Percentiles rank a stretch among this genome's conserved stretches.
Evolutionary conservation across 352 stramenopile species (phyloP).

Genomic region (Pythium pyrilobum): DNA sequence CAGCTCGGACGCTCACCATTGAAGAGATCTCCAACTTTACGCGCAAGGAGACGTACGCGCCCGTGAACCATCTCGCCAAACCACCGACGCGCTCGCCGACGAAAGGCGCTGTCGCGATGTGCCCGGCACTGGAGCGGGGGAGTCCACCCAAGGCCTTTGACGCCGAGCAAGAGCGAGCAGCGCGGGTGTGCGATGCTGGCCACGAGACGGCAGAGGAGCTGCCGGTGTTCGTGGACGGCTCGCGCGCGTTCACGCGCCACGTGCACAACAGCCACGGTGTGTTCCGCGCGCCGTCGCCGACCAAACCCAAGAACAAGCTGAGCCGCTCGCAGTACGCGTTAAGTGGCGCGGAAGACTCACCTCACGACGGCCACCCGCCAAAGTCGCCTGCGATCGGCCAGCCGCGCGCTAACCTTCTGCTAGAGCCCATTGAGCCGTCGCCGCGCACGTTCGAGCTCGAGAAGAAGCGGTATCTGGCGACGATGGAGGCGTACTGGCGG

Average conservation of each 20-base stretch:
- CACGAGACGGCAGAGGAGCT: too few relatives aligned
- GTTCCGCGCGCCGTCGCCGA: conserved; percentile 49
- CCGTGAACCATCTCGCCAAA: conserved; percentile 30
- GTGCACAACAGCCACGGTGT: conserved; percentile 58
- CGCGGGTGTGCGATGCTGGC: too few relatives aligned
- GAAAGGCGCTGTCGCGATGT: conserved; percentile 35
- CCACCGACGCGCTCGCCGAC: conserved; percentile 29
- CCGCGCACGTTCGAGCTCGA: conserved; percentile 74
- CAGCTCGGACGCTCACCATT: conserved; percentile 54
- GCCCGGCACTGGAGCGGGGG: conserved; percentile 40
- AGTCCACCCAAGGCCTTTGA: conserved; percentile 1
- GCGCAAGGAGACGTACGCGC: conserved; percentile 37
- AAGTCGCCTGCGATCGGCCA: conserved; percentile 8
- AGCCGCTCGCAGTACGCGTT: conserved; percentile 32
- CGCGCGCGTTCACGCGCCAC: conserved; percentile 52
- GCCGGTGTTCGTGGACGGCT: conserved; percentile 49
- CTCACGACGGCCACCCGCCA: neutral
- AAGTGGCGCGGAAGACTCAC: conserved; percentile 23
- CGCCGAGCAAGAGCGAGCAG: conserved; percentile 2
- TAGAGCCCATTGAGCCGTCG: conserved; percentile 52
- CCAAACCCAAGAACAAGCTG: conserved; percentile 13
- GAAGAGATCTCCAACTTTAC: conserved; percentile 69
- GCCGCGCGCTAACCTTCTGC: conserved; percentile 16
- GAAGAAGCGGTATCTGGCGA: conserved; percentile 67
- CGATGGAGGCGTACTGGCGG: conserved; percentile 79